A percentile compares a stretch with the other conserved stretches of the same genome.
Conservation (phyloP, 495 filamentous ascomycete species). For the Penicillium pulvis region DNA sequence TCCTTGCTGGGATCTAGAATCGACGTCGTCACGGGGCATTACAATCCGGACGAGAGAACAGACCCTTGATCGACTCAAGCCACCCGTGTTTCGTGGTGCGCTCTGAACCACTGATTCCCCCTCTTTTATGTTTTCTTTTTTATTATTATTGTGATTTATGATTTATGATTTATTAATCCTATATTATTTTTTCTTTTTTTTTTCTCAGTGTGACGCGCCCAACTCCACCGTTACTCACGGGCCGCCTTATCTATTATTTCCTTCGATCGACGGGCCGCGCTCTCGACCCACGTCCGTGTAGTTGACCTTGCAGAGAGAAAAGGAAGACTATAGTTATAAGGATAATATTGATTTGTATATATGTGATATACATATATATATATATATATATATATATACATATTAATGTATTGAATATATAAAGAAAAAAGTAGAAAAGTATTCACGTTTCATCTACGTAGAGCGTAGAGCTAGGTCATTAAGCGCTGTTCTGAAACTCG, state of each 20-base stretch:
- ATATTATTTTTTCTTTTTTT: constrained; percentile 13
- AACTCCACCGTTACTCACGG: constrained; percentile 29
- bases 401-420: too few species aligned
- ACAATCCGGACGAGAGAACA: constrained; percentile 26
- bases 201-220: constrained; percentile 35
- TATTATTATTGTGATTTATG: too few species aligned
- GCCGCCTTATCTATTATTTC: constrained; percentile 12
- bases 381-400: too few species aligned
- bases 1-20: constrained; percentile 11
- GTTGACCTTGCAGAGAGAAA: constrained; percentile 4
- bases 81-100: constrained; percentile 44
- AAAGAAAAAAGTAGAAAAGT: too few species aligned
- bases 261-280: constrained; percentile 16
- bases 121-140: constrained; percentile 3
- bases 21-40: constrained; percentile 6
- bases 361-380: too few species aligned
- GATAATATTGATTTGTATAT: too few species aligned
- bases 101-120: constrained; percentile 40
- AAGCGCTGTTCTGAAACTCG: constrained; percentile 11
- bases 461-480: background rate
- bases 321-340: too few species aligned
- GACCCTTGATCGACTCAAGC: constrained; percentile 36
- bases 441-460: background rate
- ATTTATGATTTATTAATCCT: background rate
- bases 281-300: constrained; percentile 14